Evolutionary conservation across 2,329 filamentous ascomycete genomes (phyloP), one percentile per base, ranked within the genome.

Genomic region (Hypoxylon sp.): DNA sequence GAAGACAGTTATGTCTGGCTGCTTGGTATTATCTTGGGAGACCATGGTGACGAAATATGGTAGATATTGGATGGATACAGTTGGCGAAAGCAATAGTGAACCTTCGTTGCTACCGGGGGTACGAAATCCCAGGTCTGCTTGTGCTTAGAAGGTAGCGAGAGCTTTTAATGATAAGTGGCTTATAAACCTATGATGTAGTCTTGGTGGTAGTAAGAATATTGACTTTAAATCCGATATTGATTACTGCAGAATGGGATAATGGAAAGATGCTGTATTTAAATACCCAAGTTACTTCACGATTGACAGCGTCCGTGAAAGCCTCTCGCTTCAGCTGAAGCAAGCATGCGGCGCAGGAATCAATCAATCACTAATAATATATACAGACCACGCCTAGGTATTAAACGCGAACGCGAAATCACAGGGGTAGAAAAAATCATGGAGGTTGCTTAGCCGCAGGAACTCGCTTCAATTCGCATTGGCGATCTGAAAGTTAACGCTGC

Each of bases 1-100:
- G 75, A 82, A 87, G 53, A 90, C 67, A 6, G 79, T 85, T 46
- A 82, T 73, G 10, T 65, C 54, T 2, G 59, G 69, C 29, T 60
- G 37, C n/a, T 67, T 59, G 17, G 44, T 47, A 29, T 24, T 5
- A 24, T 52, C 37, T 5, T 62, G 59, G 21, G 53, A 24, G 15
- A 15, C 15, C 68, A 70, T 70, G 27, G 31, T 35, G 65, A 61
- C 63, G 17, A 24, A 51, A 15, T 15, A 2, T 47, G 32, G 4
- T 24, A 35, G 29, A 29, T 48, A 50, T 47, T 19, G 4, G 27
- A 13, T n/a, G 13, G 17, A 50, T 13, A 27, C 8, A 3, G 37
- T 37, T 19, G 6, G 10, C n/a, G 17, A 7, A 42, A 32, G 44
- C 32, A 31, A 11, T 8, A 44, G n/a, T 51, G 11, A 17, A 32